Evolutionary conservation across 176 grass and related monocot species (phyloP), one percentile per base, ranked within the genome.

Genomic region (Saccharum officinarum): DNA sequence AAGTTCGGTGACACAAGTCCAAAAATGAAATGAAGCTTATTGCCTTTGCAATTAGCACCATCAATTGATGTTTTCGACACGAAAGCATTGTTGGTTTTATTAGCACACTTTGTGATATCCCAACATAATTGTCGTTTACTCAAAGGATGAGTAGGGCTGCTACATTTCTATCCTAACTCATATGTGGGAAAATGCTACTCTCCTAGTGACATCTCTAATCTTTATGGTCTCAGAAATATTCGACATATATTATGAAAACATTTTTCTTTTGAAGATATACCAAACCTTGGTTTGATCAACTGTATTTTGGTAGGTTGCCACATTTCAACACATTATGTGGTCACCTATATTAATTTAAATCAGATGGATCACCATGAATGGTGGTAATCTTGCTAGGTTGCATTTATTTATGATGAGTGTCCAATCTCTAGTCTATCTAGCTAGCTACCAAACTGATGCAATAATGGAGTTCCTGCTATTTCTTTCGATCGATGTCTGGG

Each of bases 1-100:
- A 91, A 86, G 80, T 91, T 94, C n/a, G 41, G 74, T 69, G 55
- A 85, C 52, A 59, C 69, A 41, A 71, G 25, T 74, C 46, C 44
- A 13, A 89, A 64, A 38, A 84, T 86, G 76, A 84, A 89, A 72
- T 92, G 76, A 89, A 74, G 26, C 28, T 38, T 37, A 77, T 34
- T 66, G 25, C 78, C 38, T 40, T 65, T 41, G 31, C 37, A 55
- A 20, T 33, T 40, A 55, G 72, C 40, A 59, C 36, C 10, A 47
- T 60, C 86, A 45, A 13, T 41, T 86, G 52, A 84, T 78, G 77
- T 77, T 77, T 50, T 30, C 10, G 11, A 31, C 41, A 75, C 25
- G 79, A 81, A 50, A 85, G 59, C 18, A 20, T 76, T 76, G n/a
- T 80, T 50, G 65, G 71, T 76, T 87, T 62, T 89, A 89, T 88